A percentile compares a stretch with the other conserved stretches of the same genome.
phyloP scores from a whole-genome alignment of 1,284 basidiomycete species.

The Mycosarcoma mackinlayi region DNA sequence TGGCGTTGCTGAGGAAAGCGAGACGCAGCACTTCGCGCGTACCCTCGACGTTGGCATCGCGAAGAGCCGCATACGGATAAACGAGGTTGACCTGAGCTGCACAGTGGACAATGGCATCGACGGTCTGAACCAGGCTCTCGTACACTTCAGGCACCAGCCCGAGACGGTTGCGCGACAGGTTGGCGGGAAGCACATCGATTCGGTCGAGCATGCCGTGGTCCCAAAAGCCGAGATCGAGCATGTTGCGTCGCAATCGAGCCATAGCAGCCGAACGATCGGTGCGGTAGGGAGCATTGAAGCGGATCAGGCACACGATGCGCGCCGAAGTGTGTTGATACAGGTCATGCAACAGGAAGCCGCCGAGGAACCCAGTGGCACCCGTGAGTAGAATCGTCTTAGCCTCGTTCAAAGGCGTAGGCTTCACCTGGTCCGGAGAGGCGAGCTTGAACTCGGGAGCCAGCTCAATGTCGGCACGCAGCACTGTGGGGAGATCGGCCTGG shows the following conservation, averaged over 20 bases:
- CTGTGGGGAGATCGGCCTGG: slow-evolving; percentile 66
- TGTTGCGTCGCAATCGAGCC: slow-evolving; percentile 64
- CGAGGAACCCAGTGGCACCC: slow-evolving; percentile 68
- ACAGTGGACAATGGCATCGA: slow-evolving; percentile 65
- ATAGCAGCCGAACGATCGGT: slow-evolving; percentile 63
- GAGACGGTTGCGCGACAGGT: slow-evolving; percentile 60
- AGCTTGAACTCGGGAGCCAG: slow-evolving; percentile 61
- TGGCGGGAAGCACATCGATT: slow-evolving; percentile 65
- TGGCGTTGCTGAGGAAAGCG: slow-evolving; percentile 64
- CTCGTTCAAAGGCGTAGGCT: slow-evolving; percentile 42
- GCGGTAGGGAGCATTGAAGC: slow-evolving; percentile 62
- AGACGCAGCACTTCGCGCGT: slow-evolving; percentile 69
- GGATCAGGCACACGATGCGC: slow-evolving; percentile 66
- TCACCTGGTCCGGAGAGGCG: slow-evolving; percentile 16
- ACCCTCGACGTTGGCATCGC: slow-evolving; percentile 66
- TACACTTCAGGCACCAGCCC: slow-evolving; percentile 58
- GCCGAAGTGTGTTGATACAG: slow-evolving; percentile 63
- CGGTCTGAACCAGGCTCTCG: slow-evolving; percentile 53
- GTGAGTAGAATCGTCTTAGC: slow-evolving; percentile 65
- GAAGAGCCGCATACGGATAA: slow-evolving; percentile 68
- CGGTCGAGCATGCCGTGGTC: slow-evolving; percentile 62
- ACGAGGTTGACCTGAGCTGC: slow-evolving; percentile 68
- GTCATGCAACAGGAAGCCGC: slow-evolving; percentile 64
- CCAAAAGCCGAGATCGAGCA: slow-evolving; percentile 67
- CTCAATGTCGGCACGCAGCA: slow-evolving; percentile 58